These are phyloP conservation scores for Cronartium quercuum DNA, from an alignment of 1,284 basidiomycete species.

Conservation along the genomic window DNA sequence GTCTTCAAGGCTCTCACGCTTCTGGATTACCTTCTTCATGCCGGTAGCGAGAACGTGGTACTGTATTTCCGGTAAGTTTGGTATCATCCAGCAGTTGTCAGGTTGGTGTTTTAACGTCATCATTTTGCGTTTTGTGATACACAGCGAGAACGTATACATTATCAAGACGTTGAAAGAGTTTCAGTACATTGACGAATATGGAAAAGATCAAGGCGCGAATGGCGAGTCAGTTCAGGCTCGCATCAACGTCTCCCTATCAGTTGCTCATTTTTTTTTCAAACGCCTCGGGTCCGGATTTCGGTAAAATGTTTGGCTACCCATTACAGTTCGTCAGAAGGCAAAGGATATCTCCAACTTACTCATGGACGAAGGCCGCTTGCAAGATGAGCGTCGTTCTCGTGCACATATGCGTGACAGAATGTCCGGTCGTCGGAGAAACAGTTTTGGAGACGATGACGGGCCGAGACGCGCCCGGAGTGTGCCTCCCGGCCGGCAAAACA, in stretches of 20 bases:
- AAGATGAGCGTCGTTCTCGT: slow-evolving; percentile 74
- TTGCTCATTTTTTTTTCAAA: background rate
- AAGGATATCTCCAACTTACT: slow-evolving; percentile 97
- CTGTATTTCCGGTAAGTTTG: slow-evolving; percentile 71
- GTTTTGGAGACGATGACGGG: slow-evolving; percentile 52
- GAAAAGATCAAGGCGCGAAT: slow-evolving; percentile 96
- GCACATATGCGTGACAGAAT: slow-evolving; percentile 93
- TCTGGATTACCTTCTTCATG: slow-evolving; percentile 92
- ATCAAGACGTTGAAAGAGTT: slow-evolving; percentile 99
- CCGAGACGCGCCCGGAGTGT: slow-evolving; percentile 40
- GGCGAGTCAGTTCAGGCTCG: slow-evolving; percentile 49
- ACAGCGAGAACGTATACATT: slow-evolving; percentile 83
- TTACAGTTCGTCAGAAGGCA: slow-evolving; percentile 79
- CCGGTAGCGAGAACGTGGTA: slow-evolving; percentile 95
- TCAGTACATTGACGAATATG: slow-evolving; percentile 89
- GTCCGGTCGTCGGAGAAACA: slow-evolving; percentile 58
- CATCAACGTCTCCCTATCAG: background rate
- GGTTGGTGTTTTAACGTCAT: too few relatives aligned
- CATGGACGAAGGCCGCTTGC: slow-evolving; percentile 76
- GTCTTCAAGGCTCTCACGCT: slow-evolving; percentile 98
- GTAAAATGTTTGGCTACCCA: background rate
- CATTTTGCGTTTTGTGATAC: background rate
- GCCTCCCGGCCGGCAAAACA: slow-evolving; percentile 25
- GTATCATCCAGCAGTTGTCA: too few relatives aligned
- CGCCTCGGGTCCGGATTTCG: background rate